Conservation (phyloP, 345 rosid genomes). For the Moricandia arvensis region DNA sequence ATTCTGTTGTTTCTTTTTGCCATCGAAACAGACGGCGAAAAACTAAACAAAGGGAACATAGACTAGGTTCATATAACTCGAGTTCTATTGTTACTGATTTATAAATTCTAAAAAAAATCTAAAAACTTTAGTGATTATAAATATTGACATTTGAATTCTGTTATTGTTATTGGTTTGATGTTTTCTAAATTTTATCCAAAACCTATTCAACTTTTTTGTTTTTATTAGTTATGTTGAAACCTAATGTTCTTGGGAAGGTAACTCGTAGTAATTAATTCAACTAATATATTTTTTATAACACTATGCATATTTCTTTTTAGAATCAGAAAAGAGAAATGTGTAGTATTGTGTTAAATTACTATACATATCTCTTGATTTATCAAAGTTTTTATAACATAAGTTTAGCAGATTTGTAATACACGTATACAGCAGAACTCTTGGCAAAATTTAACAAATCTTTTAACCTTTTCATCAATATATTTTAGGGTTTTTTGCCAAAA, state of each 20-base stretch:
- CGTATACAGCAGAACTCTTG: background rate
- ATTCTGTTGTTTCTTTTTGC: too few relatives aligned
- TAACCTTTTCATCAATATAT: too few relatives aligned
- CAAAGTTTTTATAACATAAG: background rate
- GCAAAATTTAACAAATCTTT: background rate
- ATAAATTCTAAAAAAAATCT: too few relatives aligned
- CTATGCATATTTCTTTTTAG: background rate
- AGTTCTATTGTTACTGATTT: background rate
- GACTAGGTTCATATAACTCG: background rate
- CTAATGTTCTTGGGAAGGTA: background rate
- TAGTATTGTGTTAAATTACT: background rate
- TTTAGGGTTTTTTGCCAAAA: too few relatives aligned
- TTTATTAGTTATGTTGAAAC: background rate
- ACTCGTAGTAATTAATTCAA: background rate
- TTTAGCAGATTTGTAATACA: background rate
- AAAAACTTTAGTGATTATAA: too few relatives aligned
- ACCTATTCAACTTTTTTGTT: background rate
- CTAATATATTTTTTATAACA: too few relatives aligned
- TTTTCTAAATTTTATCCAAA: too few relatives aligned
- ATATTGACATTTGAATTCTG: too few relatives aligned
- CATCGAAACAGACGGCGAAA: background rate
- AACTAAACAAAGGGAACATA: background rate
- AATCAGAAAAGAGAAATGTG: background rate
- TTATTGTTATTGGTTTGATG: background rate
- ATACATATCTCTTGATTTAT: background rate